Evolutionary conservation across 2,329 filamentous ascomycete genomes (phyloP), one percentile per base, ranked within the genome.

Genomic region (Microsporum ferrugineum): DNA sequence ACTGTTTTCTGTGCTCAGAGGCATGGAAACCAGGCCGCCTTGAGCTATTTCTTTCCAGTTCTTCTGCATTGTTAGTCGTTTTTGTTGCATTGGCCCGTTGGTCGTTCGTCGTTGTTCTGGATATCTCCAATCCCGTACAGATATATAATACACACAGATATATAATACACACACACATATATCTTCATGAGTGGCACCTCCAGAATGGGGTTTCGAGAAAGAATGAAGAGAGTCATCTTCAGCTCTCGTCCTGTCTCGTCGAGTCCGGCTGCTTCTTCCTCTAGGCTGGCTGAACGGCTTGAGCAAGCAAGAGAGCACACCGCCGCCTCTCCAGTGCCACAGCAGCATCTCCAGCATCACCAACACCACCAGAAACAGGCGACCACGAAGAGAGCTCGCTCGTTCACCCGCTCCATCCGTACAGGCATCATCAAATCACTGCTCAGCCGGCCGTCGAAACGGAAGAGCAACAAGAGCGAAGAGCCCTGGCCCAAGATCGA

Each of bases 401-500:
- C 60, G 27, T 29, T 10, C 5, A 34, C 57, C 17, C 17, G 17
- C 39, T 43, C 39, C 39, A 5, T 53, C 27, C 27, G 29, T 10
- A 8, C 27, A 29, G 17, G 49, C 33, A 23, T 59, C 59, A 58
- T 61, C 56, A 62, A 59, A 38, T 36, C 23, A 38, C 51, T 41
- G 43, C 29, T 41, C 17, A 27, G 23, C 27, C 51, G 33, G 14
- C 39, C 39, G 23, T 38, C 53, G 33, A 58, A 61, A 57, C 38
- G 41, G 49, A 43, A 43, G 17, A 43, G 39, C 39, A 23, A 23
- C 17, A 43, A 34, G 2, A 63, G 66, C 43, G 68, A 72, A 58
- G 69, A 71, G 39, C 31, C 31, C n/a, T 75, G 70, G 59, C 69
- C 75, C 53, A 76, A 77, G 62, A 71, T 79, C 62, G 73, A 78